Base-by-base conservation (phyloP, 345 rosid species). In the Erodium maritimum region DNA sequence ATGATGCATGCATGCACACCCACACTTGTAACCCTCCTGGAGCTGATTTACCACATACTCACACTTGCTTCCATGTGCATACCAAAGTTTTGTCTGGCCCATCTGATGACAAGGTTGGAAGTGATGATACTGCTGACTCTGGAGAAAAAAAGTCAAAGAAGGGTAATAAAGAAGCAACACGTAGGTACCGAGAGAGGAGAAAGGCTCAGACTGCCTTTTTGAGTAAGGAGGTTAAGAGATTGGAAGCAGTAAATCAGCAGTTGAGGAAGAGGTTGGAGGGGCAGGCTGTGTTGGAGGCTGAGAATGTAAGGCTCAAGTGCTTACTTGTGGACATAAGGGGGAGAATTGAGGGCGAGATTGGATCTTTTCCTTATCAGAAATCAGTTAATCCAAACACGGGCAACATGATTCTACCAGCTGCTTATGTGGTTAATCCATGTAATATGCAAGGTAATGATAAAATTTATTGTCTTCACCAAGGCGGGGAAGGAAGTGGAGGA, bases 181-280 rank as follows among this genome's bases (percentile, higher is more conserved):
- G 96, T 57, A 93, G 89, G 82, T 93, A 93, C 61, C 79, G 99
- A 60, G 97, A 93, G 78, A 93, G 83, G 81, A 91, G 87, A 83
- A 93, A 93, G 76, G 99, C 96, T 22, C 79, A 87, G 52, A 77
- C 90, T 19, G 97, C 96, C 5, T 87, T 91, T 0, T 76, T 93
- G 79, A 96, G 87, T 76, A 96, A 87, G 20, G 99, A 93, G 72
- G 91, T 83, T 93, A 69, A 85, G 83, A 73, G 74, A 83, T 3
- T n/a, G n/a, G n/a, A n/a, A n/a, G n/a, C n/a, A n/a, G 11, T 90
- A 71, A 93, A 93, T 72, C 95, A 85, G 75, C 97, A 87, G 70
- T 71, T 93, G 56, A 21, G 79, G 80, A 90, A 79, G 83, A 82
- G 89, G 73, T 70, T 90, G 80, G 97, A 87, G 68, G 85, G 85